phyloP scores from a whole-genome alignment of 345 rosid species.

The Populus alba region DNA sequence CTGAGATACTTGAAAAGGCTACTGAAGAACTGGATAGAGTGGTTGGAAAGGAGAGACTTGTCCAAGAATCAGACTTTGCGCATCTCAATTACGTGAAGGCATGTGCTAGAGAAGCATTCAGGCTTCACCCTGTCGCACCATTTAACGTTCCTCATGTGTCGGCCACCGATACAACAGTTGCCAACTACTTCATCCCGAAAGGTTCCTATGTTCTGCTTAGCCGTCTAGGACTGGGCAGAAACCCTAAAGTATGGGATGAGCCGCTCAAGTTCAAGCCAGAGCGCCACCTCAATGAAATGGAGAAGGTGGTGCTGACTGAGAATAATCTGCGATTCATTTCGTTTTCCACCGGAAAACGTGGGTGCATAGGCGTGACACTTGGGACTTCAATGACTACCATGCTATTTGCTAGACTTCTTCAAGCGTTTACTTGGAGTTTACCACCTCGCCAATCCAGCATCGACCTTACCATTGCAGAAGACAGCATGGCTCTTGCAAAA shows the following conservation, averaged over 20 bases:
- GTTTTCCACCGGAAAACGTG: constrained; percentile 51
- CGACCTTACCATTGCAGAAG: not conserved
- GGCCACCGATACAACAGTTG: constrained; percentile 20
- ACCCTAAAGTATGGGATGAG: constrained; percentile 46
- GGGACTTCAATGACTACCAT: constrained; percentile 22
- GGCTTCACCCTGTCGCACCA: constrained; percentile 47
- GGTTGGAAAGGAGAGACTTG: constrained; percentile 47
- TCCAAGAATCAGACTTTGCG: constrained; percentile 46
- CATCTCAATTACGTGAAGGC: constrained; percentile 49
- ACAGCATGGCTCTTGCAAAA: not conserved
- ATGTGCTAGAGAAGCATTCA: constrained; percentile 47
- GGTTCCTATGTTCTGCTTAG: constrained; percentile 46
- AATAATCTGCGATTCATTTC: constrained; percentile 35
- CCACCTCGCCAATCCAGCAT: constrained; percentile 6
- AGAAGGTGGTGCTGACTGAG: constrained; percentile 29
- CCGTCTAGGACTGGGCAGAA: constrained; percentile 44
- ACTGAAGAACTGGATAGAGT: constrained; percentile 44
- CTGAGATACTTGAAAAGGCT: constrained; percentile 39
- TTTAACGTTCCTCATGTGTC: constrained; percentile 53
- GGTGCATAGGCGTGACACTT: constrained; percentile 19
- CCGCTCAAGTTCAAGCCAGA: constrained; percentile 47
- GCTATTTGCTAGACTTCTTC: constrained; percentile 21
- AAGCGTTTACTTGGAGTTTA: constrained; percentile 16
- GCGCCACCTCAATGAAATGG: constrained; percentile 33
- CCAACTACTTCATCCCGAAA: constrained; percentile 50